Evolutionary conservation across 108 stramenopile species (phyloP).

Genomic region (Cyclotella kingstonii): DNA sequence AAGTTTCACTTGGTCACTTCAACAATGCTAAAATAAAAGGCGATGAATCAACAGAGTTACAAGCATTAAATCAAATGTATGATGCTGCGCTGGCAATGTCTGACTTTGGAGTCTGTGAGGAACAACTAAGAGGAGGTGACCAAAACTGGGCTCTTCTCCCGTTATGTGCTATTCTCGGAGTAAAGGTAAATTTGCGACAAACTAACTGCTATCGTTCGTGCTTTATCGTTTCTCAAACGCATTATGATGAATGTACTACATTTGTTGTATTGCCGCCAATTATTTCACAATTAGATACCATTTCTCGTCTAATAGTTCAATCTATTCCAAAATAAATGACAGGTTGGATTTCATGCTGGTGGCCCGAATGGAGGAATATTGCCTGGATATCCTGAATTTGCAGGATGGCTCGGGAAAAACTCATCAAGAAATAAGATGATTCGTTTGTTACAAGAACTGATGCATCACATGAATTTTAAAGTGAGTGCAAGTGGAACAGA

Average conservation of each 20-base stretch:
- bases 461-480: constrained; percentile 87
- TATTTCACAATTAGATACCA: no score
- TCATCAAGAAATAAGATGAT: constrained; percentile 76
- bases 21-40: constrained; percentile 48
- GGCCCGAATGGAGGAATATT: constrained; percentile 76
- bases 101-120: constrained; percentile 84
- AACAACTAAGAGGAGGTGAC: constrained; percentile 79
- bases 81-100: constrained; percentile 82
- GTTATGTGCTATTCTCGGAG: constrained; percentile 65
- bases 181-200: no score
- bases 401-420: constrained; percentile 96
- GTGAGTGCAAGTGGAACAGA: constrained; percentile 62
- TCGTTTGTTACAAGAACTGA: constrained; percentile 81
- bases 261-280: no score
- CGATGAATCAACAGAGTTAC: constrained; percentile 39
- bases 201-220: no score
- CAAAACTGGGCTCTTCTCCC: constrained; percentile 95
- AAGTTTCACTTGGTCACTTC: constrained; percentile 55
- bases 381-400: constrained; percentile 90
- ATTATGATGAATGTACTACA: no score
- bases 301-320: no score
- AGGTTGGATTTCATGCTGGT: constrained; percentile 78
- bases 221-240: no score
- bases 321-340: no score
- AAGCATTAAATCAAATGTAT: constrained; percentile 61